phyloP scores from a whole-genome alignment of 179 eudicot species.

The Silene coronaria region DNA sequence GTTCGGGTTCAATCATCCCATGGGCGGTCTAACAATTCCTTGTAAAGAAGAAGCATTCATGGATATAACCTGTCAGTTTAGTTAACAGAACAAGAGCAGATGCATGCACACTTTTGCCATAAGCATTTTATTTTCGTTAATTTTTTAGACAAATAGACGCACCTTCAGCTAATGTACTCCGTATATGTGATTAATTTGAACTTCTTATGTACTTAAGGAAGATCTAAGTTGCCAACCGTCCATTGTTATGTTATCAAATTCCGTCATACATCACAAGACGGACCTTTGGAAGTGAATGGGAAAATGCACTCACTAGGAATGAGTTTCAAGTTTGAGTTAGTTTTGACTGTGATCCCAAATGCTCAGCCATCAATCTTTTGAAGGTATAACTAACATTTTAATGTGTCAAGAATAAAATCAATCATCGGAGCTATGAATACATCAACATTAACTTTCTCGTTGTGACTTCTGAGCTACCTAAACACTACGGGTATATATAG shows the following conservation, averaged over 20 bases:
- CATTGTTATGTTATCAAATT: background rate
- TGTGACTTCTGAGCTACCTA: background rate
- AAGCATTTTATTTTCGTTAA: background rate
- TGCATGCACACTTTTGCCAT: background rate
- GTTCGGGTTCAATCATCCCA: slow-evolving; percentile 47
- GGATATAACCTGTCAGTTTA: slow-evolving; percentile 24
- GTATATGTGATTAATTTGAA: background rate
- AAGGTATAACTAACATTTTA: background rate
- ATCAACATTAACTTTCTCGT: background rate
- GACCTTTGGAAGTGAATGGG: too few species aligned
- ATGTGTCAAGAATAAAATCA: background rate
- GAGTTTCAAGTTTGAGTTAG: too few species aligned
- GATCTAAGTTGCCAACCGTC: background rate
- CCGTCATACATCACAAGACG: background rate
- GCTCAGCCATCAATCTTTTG: background rate
- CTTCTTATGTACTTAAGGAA: background rate
- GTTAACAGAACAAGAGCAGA: background rate
- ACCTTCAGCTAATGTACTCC: background rate
- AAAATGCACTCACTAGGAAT: background rate
- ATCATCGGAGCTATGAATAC: background rate
- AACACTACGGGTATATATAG: background rate
- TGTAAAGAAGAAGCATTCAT: slow-evolving; percentile 37
- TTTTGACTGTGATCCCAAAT: too few species aligned
- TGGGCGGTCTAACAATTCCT: slow-evolving; percentile 46
- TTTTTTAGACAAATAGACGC: background rate